Evolutionary conservation across 2,329 filamentous ascomycete species (phyloP).

Genomic region (Rutstroemia sp.): DNA sequence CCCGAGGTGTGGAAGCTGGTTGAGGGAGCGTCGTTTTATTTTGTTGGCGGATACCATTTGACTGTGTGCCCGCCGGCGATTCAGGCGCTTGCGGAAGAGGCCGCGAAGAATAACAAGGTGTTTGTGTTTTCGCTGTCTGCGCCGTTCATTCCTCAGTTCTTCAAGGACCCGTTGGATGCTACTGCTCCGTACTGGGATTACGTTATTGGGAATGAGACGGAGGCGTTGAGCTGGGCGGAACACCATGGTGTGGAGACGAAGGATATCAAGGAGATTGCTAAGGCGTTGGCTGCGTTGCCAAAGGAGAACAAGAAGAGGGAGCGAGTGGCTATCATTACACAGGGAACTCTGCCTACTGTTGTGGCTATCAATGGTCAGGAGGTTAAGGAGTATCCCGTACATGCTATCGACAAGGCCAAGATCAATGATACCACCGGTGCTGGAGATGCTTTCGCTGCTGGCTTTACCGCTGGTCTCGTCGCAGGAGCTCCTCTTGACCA

Average conservation of each 20-base stretch:
- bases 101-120: slow-evolving; percentile 79
- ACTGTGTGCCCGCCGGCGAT: slow-evolving; percentile 92
- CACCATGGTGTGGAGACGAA: slow-evolving; percentile 67
- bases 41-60: slow-evolving; percentile 94
- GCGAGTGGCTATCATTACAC: slow-evolving; percentile 85
- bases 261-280: slow-evolving; percentile 78
- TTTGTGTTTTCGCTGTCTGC: slow-evolving; percentile 90
- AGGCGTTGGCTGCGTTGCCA: slow-evolving; percentile 76
- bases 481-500: slow-evolving; percentile 73
- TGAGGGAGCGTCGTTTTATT: slow-evolving; percentile 81
- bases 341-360: slow-evolving; percentile 86
- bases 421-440: slow-evolving; percentile 97
- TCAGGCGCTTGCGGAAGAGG: slow-evolving; percentile 83
- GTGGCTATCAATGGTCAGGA: slow-evolving; percentile 68
- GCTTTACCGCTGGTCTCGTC: slow-evolving; percentile 83
- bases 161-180: slow-evolving; percentile 89
- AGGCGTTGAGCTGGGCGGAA: slow-evolving; percentile 82
- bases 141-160: slow-evolving; percentile 94
- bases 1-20: slow-evolving; percentile 88
- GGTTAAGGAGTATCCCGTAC: slow-evolving; percentile 73
- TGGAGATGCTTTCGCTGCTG: slow-evolving; percentile 93
- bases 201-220: slow-evolving; percentile 93
- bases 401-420: slow-evolving; percentile 64
- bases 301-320: slow-evolving; percentile 86
- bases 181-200: slow-evolving; percentile 91